These are phyloP conservation scores for Sisymbrium irio DNA, from an alignment of 345 rosid species.

Conservation along the genomic window DNA sequence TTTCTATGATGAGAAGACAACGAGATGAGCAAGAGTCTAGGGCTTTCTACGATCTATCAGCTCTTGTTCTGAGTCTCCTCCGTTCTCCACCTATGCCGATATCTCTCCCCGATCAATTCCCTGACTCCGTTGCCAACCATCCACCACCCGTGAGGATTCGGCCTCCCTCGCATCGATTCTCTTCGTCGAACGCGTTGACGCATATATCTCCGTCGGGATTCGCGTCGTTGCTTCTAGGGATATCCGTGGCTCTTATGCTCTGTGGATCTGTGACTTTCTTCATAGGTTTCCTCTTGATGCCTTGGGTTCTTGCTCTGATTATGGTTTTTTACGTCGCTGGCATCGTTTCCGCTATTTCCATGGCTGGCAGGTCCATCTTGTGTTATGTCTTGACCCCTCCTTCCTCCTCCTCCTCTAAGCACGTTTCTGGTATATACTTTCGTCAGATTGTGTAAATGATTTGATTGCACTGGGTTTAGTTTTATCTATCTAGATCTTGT, in stretches of 20 bases:
- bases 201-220: slow-evolving; percentile 83
- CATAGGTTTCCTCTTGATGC: slow-evolving; percentile 88
- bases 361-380: slow-evolving; percentile 60
- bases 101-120: slow-evolving; percentile 44
- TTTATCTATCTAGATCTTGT: not conserved
- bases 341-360: slow-evolving; percentile 62
- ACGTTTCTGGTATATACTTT: slow-evolving; percentile 45
- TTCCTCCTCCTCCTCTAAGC: slow-evolving; percentile 45
- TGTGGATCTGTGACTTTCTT: slow-evolving; percentile 95
- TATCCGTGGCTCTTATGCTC: slow-evolving; percentile 74
- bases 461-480: not conserved
- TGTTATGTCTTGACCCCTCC: slow-evolving; percentile 50
- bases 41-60: slow-evolving; percentile 61
- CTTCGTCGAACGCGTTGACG: slow-evolving; percentile 29
- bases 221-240: slow-evolving; percentile 77
- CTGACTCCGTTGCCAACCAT: not conserved
- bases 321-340: slow-evolving; percentile 79
- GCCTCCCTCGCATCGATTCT: slow-evolving; percentile 1
- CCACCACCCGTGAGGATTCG: slow-evolving; percentile 14
- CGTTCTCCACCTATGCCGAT: slow-evolving; percentile 66
- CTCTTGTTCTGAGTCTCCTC: slow-evolving; percentile 58
- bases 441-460: too few relatives aligned
- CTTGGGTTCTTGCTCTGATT: slow-evolving; percentile 81
- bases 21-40: slow-evolving; percentile 57
- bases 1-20: slow-evolving; percentile 57